These are phyloP conservation scores for Ceratocystis cacaofunesta DNA, from an alignment of 2,329 filamentous ascomycete species.

Conservation along the genomic window DNA sequence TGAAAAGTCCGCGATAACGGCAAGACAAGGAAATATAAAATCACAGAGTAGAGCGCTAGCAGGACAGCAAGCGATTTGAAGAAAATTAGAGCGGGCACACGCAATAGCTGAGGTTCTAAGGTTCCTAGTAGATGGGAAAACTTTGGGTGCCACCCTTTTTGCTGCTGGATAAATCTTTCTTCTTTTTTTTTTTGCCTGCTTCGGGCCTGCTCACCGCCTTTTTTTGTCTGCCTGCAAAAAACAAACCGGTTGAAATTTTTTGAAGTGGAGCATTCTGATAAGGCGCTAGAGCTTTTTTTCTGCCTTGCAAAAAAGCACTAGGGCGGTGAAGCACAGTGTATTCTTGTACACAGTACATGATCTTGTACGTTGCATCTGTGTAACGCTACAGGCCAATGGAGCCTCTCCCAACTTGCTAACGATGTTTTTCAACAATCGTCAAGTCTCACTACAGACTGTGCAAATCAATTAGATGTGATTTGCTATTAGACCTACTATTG, in stretches of 20 bases:
- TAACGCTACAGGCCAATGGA: background rate
- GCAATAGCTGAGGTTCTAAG: background rate
- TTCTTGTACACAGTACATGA: background rate
- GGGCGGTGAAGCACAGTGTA: background rate
- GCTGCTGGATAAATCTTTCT: background rate
- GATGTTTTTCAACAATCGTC: too few relatives aligned
- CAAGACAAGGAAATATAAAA: background rate
- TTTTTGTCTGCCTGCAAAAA: constrained; percentile 14
- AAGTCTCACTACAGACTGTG: too few relatives aligned
- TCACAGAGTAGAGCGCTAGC: background rate
- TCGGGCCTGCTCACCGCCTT: constrained; percentile 16
- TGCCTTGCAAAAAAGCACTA: constrained; percentile 5
- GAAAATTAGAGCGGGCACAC: background rate
- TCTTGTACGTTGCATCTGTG: background rate
- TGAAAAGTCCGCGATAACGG: background rate
- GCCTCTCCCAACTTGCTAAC: too few relatives aligned
- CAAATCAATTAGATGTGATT: too few relatives aligned
- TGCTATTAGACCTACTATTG: too few relatives aligned
- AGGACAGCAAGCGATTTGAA: background rate
- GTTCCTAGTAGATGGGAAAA: background rate
- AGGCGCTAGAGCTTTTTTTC: constrained; percentile 12
- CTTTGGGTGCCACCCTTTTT: background rate
- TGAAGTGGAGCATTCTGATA: constrained; percentile 11
- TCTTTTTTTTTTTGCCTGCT: background rate
- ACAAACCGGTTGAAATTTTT: constrained; percentile 11